Percentiles rank a stretch among this genome's conserved stretches.
These are phyloP conservation scores for Nakazawaea anatomiae DNA, from an alignment of 805 yeast species.

Conservation along the genomic window DNA sequence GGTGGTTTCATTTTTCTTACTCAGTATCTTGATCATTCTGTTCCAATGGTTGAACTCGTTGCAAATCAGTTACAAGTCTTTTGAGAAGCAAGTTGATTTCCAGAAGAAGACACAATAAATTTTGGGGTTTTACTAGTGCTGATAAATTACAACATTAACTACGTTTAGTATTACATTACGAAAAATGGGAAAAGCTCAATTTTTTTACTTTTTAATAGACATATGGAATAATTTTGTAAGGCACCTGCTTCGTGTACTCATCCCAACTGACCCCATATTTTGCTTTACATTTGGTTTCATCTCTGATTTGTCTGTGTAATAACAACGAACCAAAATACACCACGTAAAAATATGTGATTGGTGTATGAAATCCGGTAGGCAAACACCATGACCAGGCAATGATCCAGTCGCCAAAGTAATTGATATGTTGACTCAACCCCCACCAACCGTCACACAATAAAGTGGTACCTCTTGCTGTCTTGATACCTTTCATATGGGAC, in stretches of 20 bases:
- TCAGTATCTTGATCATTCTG: conserved; percentile 54
- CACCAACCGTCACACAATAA: conserved; percentile 94
- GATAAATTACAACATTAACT: too few species aligned
- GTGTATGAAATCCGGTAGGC: conserved; percentile 77
- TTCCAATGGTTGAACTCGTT: conserved; percentile 65
- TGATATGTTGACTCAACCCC: conserved; percentile 87
- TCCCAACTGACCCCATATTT: conserved; percentile 88
- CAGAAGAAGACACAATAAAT: conserved; percentile 37
- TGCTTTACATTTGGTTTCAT: conserved; percentile 81
- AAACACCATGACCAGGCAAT: conserved; percentile 90
- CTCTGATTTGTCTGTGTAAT: conserved; percentile 85
- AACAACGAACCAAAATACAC: conserved; percentile 76
- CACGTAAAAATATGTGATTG: conserved; percentile 83
- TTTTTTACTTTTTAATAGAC: conserved; percentile 43
- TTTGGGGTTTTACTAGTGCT: too few species aligned
- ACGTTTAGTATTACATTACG: too few species aligned
- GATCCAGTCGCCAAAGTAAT: conserved; percentile 93
- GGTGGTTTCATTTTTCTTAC: conserved; percentile 56
- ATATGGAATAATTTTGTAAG: conserved; percentile 87
- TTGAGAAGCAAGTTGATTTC: conserved; percentile 60
- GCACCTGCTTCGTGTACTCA: conserved; percentile 74
- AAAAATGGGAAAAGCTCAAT: too few species aligned
- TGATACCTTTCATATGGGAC: conserved; percentile 59
- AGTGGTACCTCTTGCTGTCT: conserved; percentile 72
- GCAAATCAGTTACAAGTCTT: conserved; percentile 75